A percentile compares a stretch with the other conserved stretches of the same genome.
These are phyloP conservation scores for Agastache rugosa DNA, from an alignment of 257 asterid genomes.

Conservation along the genomic window DNA sequence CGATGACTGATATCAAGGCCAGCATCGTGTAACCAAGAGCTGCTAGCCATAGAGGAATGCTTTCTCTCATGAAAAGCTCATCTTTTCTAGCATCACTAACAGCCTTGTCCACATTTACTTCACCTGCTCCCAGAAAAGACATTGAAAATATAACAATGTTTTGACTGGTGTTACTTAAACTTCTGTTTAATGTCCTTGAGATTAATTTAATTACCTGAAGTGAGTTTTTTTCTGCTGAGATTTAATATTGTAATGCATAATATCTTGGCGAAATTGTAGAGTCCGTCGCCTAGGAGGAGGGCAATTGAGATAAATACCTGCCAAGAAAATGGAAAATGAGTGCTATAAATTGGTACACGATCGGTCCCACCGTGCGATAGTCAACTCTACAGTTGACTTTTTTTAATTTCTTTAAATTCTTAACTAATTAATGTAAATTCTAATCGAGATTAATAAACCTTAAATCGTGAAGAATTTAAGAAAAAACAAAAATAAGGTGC, in stretches of 20 bases:
- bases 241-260: constrained; percentile 48
- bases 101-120: constrained; percentile 1
- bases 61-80: constrained; percentile 41
- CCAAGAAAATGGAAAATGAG: constrained; percentile 10
- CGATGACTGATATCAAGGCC: constrained; percentile 49
- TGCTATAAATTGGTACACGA: background rate
- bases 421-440: too few relatives aligned
- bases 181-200: background rate
- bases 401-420: too few relatives aligned
- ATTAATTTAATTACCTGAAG: constrained; percentile 44
- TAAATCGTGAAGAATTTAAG: too few relatives aligned
- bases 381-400: too few relatives aligned
- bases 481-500: too few relatives aligned
- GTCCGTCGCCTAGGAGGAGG: constrained; percentile 88
- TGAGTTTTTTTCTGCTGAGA: constrained; percentile 38
- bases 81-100: constrained; percentile 2
- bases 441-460: too few relatives aligned
- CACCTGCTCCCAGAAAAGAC: background rate
- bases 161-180: background rate
- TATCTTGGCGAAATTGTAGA: constrained; percentile 74
- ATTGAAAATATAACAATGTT: background rate
- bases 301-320: constrained; percentile 87
- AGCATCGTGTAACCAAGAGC: constrained; percentile 35
- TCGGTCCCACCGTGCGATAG: too few relatives aligned
- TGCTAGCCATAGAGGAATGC: constrained; percentile 43